Base-by-base conservation (phyloP, 768 basidiomycete genomes). In the Lyophyllum decastes region DNA sequence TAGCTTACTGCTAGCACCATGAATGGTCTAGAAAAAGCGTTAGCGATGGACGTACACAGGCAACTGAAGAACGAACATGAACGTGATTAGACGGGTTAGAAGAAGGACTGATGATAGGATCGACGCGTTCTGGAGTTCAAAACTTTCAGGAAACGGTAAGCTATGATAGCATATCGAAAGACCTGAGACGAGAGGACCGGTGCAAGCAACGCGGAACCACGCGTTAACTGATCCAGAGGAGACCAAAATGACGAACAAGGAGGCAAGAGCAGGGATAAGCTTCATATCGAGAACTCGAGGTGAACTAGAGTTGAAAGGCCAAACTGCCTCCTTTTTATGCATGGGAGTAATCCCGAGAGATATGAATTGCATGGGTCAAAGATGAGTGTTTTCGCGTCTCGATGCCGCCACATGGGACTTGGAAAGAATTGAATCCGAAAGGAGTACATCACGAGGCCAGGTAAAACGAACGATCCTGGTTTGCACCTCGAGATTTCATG, bases 161-260 rank as follows among this genome's bases (percentile, higher is more conserved):
- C 24, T 21, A n/a, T 30, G 12, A 27, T 30, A 27, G n/a, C 30
- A 24, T 41, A n/a, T 16, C n/a, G n/a, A 47, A 56, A 33, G 11
- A 76, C 77, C 75, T 69, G 71, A 68, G 1, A 79, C 75, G 43
- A 78, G 67, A 19, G 77, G 76, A 19, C 58, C 64, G 11, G 76
- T 75, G 52, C 77, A 78, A 7, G 74, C 67, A 46, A 77, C 73
- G 38, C 75, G 73, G 61, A 79, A 78, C 78, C 75, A 79, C 8
- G 74, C 74, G 52, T 70, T 57, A 14, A 61, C 63, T 25, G 61
- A 47, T 24, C 61, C 50, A 19, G 65, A 62, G 30, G 58, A 61
- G 21, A 58, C 43, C 45, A 68, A 51, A 56, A 56, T 46, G 10
- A 63, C 57, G 8, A 64, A 44, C 21, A 64, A 52, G 21, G 61